phyloP scores from a whole-genome alignment of 2,329 filamentous ascomycete species.

The Pseudonectria buxi region DNA sequence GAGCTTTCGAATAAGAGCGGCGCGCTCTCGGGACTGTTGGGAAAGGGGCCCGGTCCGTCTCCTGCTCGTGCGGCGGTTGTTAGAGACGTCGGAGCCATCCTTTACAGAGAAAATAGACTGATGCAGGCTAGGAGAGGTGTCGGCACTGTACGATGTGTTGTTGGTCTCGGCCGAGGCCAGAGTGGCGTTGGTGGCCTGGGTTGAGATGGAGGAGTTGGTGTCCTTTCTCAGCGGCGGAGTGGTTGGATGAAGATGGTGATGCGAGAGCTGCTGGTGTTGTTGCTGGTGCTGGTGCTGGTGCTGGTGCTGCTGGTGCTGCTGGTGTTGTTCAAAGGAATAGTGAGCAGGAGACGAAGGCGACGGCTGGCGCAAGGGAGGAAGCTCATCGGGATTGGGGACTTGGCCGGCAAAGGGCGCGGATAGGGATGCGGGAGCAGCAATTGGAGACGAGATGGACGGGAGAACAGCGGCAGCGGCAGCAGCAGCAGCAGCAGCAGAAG shows the following conservation, averaged over 20 bases:
- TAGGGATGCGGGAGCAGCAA: slow-evolving; percentile 11
- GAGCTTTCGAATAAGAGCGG: slow-evolving; percentile 52
- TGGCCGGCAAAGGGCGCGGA: slow-evolving; percentile 11
- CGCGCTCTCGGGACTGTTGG: slow-evolving; percentile 51
- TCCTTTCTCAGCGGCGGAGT: slow-evolving; percentile 38
- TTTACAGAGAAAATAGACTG: slow-evolving; percentile 50
- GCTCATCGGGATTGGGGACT: slow-evolving; percentile 19
- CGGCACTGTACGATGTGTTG: slow-evolving; percentile 45
- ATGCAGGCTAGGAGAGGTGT: slow-evolving; percentile 43
- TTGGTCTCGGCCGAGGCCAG: slow-evolving; percentile 40
- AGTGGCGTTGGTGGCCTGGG: slow-evolving; percentile 40
- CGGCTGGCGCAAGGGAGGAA: slow-evolving; percentile 21
- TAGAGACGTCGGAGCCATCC: slow-evolving; percentile 48
- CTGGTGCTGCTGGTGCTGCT: slow-evolving; percentile 22
- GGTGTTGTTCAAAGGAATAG: slow-evolving; percentile 22
- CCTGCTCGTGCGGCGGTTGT: slow-evolving; percentile 48
- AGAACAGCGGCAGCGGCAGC: slow-evolving; percentile 19
- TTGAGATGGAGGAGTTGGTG: slow-evolving; percentile 47
- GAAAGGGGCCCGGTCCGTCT: slow-evolving; percentile 54
- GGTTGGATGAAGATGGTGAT: slow-evolving; percentile 22
- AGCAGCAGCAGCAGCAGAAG: slow-evolving; percentile 15
- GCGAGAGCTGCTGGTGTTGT: slow-evolving; percentile 14
- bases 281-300: slow-evolving; percentile 20
- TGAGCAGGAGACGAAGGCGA: slow-evolving; percentile 21
- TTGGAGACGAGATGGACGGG: slow-evolving; percentile 15